Percentiles rank a stretch among this genome's conserved stretches.
phyloP scores from a whole-genome alignment of 2,329 filamentous ascomycete species.

The Phialophora expanda region DNA sequence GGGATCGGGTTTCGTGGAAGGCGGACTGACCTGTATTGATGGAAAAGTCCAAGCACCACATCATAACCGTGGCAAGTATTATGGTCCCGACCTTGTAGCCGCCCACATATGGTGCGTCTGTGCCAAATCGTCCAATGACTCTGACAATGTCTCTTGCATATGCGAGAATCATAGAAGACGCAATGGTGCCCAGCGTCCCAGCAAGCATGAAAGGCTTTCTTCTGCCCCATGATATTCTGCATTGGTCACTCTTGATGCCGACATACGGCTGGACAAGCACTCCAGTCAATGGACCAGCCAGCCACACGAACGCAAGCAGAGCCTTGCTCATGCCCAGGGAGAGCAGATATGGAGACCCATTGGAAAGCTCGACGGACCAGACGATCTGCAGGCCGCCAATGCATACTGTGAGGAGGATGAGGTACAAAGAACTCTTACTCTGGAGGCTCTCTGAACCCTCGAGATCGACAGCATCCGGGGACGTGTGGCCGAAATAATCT shows the following conservation, averaged over 20 bases:
- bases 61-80: conserved; percentile 78
- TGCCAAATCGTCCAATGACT: conserved; percentile 71
- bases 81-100: conserved; percentile 72
- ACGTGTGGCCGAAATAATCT: conserved; percentile 18
- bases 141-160: conserved; percentile 76
- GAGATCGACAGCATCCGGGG: conserved; percentile 22
- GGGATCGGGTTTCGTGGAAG: conserved; percentile 26
- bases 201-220: conserved; percentile 80
- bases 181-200: conserved; percentile 69
- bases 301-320: conserved; percentile 82
- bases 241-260: conserved; percentile 80
- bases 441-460: conserved; percentile 36
- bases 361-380: conserved; percentile 93
- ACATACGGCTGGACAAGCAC: conserved; percentile 82
- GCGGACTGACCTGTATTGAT: conserved; percentile 80
- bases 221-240: conserved; percentile 74
- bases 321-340: conserved; percentile 83
- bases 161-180: conserved; percentile 71
- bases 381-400: conserved; percentile 90
- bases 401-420: conserved; percentile 82
- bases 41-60: conserved; percentile 90
- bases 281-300: conserved; percentile 78
- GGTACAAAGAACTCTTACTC: conserved; percentile 80
- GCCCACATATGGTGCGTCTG: conserved; percentile 68
- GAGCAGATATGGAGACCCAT: conserved; percentile 83